Evolutionary conservation across 345 rosid species (phyloP).

Genomic region (Camelina sativa): DNA sequence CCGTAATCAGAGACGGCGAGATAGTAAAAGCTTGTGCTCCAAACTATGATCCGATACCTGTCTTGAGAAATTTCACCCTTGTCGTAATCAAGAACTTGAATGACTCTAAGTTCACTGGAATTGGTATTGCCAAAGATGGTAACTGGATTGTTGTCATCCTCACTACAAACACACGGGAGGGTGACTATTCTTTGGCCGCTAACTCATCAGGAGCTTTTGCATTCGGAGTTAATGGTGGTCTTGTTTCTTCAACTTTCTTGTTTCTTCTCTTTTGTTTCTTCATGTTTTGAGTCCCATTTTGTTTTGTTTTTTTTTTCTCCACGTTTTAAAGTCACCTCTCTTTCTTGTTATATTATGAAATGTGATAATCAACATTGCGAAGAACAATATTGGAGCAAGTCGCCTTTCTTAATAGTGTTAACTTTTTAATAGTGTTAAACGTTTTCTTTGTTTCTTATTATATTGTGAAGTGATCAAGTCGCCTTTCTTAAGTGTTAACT

Average conservation of each 20-base stretch:
- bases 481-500: no score
- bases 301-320: no score
- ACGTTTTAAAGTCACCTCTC: no score
- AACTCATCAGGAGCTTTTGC: constrained; percentile 9
- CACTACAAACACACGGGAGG: constrained; percentile 66
- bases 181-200: constrained; percentile 50
- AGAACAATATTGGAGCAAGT: no score
- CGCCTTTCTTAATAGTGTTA: no score
- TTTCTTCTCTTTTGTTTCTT: constrained; percentile 23
- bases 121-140: constrained; percentile 57
- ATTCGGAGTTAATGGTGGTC: not conserved
- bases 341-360: no score
- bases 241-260: constrained; percentile 17
- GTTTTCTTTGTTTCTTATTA: no score
- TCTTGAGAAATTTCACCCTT: constrained; percentile 32
- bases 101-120: constrained; percentile 66
- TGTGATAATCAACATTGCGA: no score
- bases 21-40: constrained; percentile 87
- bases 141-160: constrained; percentile 83
- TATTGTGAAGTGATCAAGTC: no score
- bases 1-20: constrained; percentile 64
- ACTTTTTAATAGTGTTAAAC: no score
- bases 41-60: constrained; percentile 42
- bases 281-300: constrained; percentile 23
- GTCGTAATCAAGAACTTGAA: constrained; percentile 58